Conservation (phyloP, 306 rosid genomes). For the Corylus americana region DNA sequence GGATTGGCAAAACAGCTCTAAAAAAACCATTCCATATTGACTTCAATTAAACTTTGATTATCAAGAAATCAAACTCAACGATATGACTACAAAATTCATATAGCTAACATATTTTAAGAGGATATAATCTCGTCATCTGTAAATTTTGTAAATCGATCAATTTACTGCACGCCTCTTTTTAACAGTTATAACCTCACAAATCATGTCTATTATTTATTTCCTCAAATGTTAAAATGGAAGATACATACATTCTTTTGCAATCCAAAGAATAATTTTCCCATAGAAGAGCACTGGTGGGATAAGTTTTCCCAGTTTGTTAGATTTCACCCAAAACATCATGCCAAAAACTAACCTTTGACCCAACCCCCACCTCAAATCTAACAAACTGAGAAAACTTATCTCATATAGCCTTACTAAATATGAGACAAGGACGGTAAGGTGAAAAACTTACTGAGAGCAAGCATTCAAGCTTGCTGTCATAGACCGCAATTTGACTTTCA, state of each 20-base stretch:
- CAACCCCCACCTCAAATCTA: too few species aligned
- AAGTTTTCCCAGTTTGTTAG: too few species aligned
- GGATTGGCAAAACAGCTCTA: conserved; percentile 4
- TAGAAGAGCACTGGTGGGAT: neutral
- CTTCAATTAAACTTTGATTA: neutral
- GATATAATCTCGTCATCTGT: neutral
- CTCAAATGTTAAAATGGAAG: neutral
- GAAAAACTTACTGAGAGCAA: conserved; percentile 37
- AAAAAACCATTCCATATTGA: neutral
- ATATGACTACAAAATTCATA: neutral
- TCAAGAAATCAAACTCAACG: neutral
- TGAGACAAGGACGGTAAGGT: neutral
- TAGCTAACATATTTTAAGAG: neutral
- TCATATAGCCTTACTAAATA: too few species aligned
- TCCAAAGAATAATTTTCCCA: neutral
- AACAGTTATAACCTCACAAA: too few species aligned
- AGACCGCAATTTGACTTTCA: conserved; percentile 46
- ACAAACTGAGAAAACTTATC: too few species aligned
- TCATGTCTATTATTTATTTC: neutral
- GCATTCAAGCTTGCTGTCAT: conserved; percentile 48
- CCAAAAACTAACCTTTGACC: too few species aligned
- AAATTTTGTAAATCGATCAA: too few species aligned
- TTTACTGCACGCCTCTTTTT: too few species aligned
- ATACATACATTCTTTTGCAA: neutral
- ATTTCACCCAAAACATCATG: too few species aligned